Evolutionary conservation across 75 land plant species (phyloP), one percentile per base, ranked within the genome.

Genomic region (Cryptomeria japonica): DNA sequence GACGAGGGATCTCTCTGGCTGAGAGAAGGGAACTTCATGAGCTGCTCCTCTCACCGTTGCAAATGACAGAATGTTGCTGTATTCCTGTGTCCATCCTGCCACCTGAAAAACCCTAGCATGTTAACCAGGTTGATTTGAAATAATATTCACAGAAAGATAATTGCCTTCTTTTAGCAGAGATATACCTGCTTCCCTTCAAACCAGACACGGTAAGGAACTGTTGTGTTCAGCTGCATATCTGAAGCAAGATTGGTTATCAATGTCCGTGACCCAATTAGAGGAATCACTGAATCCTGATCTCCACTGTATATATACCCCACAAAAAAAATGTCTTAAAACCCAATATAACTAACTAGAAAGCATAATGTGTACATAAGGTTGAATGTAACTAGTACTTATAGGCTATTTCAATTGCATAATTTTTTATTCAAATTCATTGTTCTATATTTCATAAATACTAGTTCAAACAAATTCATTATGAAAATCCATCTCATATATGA

Each of bases 241-340:
- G 89, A 72, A 39, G 95, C 97, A 87, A 96, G 89, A 18, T 86
- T 87, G 80, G 93, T 89, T 28, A 96, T 92, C 32, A 96, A 80
- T 19, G 89, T 90, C 41, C 99, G 86, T 47, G 96, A 95, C 15
- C 99, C 98, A 1, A 93, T 95, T 51, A 95, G 87, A 8, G 99
- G 99, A 41, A 97, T 96, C 7, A 96, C 95, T 8, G 98, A 96
- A 87, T 96, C 99, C 87, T 95, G 96, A 90, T 97, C 99, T 19
- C 99, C 99, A 93, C 99, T 97, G 93, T 9, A 84, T 22, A 42
- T 42, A 80, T 8, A 19, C 2, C 28, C 11, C 28, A 80, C 11
- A 80, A 13, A 39, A 36, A 36, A 11, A 36, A 6, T 78, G 4
- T 78, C 3, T 6, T 13, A 36, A 36, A 78, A 38, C 37, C 39